Evolutionary conservation across 2,329 filamentous ascomycete species (phyloP).

Genomic region (Huntiella decipiens): DNA sequence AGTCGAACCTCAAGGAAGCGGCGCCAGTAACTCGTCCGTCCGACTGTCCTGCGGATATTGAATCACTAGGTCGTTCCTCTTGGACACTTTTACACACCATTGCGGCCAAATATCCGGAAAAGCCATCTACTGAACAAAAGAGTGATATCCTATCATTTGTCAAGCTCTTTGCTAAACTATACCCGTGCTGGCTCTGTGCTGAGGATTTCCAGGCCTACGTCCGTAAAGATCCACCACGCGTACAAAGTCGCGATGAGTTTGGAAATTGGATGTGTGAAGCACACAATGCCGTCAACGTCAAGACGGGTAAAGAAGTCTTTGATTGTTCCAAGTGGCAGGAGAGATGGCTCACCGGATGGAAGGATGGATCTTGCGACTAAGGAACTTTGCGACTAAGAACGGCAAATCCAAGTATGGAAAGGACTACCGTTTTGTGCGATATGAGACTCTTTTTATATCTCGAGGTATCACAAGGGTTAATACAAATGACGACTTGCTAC

Average conservation of each 20-base stretch:
- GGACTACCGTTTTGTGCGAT: not conserved
- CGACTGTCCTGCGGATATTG: constrained; percentile 83
- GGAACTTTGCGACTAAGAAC: not conserved
- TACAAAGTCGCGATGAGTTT: constrained; percentile 24
- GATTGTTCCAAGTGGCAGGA: constrained; percentile 86
- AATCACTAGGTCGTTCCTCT: constrained; percentile 63
- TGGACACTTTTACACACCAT: constrained; percentile 93
- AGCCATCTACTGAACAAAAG: constrained; percentile 50
- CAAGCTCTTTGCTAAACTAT: constrained; percentile 61
- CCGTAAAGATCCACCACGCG: constrained; percentile 28
- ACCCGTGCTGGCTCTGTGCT: constrained; percentile 91
- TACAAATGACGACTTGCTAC: not conserved
- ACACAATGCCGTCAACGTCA: constrained; percentile 73
- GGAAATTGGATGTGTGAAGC: constrained; percentile 69
- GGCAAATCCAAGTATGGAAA: not conserved
- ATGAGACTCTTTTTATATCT: not conserved
- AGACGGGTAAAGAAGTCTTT: constrained; percentile 78
- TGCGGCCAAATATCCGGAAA: constrained; percentile 64
- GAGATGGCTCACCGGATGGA: constrained; percentile 83
- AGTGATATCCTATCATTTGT: constrained; percentile 62
- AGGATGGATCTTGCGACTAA: constrained; percentile 43
- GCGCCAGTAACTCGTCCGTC: constrained; percentile 22
- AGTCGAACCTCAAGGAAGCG: constrained; percentile 20
- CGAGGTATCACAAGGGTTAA: not conserved
- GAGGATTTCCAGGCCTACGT: constrained; percentile 80